Percentiles rank a stretch among this genome's conserved stretches.
phyloP scores from a whole-genome alignment of 208 protist species.

The Strigomonas galati region DNA sequence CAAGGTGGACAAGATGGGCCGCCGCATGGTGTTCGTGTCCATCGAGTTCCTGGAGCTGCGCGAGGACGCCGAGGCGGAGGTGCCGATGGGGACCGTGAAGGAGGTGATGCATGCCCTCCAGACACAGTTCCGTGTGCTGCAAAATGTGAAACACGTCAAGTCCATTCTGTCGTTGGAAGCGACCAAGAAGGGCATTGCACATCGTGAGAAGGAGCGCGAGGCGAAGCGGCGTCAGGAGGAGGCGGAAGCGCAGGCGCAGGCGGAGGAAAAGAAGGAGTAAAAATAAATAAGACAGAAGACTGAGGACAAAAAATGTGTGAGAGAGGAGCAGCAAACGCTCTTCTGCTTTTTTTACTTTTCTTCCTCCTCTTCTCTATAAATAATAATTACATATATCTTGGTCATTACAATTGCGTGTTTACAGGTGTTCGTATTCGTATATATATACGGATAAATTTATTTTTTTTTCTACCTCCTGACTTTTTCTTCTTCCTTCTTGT shows the following conservation, averaged over 20 bases:
- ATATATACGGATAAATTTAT: slow-evolving; percentile 12
- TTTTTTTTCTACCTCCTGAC: slow-evolving; percentile 12
- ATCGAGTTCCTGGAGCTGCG: slow-evolving; percentile 37
- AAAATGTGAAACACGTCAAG: slow-evolving; percentile 59
- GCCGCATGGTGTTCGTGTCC: slow-evolving; percentile 40
- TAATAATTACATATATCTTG: background rate
- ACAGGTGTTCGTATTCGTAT: background rate
- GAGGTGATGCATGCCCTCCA: slow-evolving; percentile 5
- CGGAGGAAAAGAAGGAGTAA: background rate
- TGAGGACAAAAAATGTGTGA: too few species aligned
- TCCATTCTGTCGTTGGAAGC: slow-evolving; percentile 21
- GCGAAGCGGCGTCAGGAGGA: background rate
- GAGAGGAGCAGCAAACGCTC: background rate
- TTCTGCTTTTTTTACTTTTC: slow-evolving; percentile 6
- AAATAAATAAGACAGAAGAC: slow-evolving; percentile 5
- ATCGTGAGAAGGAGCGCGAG: background rate
- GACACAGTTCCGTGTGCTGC: slow-evolving; percentile 20
- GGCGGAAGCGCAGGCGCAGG: background rate
- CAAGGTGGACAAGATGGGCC: slow-evolving; percentile 47
- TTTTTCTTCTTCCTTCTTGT: slow-evolving; percentile 13
- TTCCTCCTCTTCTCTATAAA: slow-evolving; percentile 5
- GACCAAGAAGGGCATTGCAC: background rate
- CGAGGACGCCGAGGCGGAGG: slow-evolving; percentile 11
- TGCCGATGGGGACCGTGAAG: slow-evolving; percentile 1
- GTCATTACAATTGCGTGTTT: background rate